Evolutionary conservation across 768 basidiomycete species (phyloP).

Genomic region (Hirschioporus abietinus): DNA sequence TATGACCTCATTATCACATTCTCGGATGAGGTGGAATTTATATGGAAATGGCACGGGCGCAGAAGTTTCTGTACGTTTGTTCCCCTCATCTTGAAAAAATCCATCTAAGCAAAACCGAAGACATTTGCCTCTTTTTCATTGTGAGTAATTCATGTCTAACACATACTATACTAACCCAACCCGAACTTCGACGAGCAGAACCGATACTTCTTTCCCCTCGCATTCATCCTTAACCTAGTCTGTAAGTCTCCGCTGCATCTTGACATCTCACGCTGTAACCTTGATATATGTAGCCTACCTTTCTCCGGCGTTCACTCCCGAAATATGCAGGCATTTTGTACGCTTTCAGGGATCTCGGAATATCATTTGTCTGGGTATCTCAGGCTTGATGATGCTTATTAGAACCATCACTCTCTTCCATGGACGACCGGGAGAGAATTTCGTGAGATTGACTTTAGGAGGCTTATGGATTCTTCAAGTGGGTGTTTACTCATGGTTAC

Average conservation of each 20-base stretch:
- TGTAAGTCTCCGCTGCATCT: conserved; percentile 15
- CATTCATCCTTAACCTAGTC: conserved; percentile 51
- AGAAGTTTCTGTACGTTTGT: not conserved
- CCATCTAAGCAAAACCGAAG: not conserved
- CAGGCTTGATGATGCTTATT: conserved; percentile 57
- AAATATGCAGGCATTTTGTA: conserved; percentile 24
- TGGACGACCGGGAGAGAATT: not conserved
- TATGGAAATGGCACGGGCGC: conserved; percentile 1
- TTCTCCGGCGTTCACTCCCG: conserved; percentile 14
- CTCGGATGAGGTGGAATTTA: conserved; percentile 31
- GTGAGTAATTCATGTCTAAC: no score
- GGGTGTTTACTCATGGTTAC: not conserved
- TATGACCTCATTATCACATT: conserved; percentile 57
- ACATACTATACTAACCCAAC: no score
- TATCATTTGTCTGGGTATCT: conserved; percentile 45
- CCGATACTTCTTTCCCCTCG: conserved; percentile 58
- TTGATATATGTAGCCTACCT: conserved; percentile 19
- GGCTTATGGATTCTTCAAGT: not conserved
- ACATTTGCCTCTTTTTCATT: conserved; percentile 2
- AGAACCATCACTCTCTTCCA: conserved; percentile 20
- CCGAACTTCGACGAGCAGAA: conserved; percentile 43
- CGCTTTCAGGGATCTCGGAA: conserved; percentile 37
- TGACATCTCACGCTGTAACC: not conserved
- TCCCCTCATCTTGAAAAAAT: not conserved
- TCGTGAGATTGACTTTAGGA: not conserved